Conservation (phyloP, 1,284 basidiomycete genomes). For the Leccinum solheimii region DNA sequence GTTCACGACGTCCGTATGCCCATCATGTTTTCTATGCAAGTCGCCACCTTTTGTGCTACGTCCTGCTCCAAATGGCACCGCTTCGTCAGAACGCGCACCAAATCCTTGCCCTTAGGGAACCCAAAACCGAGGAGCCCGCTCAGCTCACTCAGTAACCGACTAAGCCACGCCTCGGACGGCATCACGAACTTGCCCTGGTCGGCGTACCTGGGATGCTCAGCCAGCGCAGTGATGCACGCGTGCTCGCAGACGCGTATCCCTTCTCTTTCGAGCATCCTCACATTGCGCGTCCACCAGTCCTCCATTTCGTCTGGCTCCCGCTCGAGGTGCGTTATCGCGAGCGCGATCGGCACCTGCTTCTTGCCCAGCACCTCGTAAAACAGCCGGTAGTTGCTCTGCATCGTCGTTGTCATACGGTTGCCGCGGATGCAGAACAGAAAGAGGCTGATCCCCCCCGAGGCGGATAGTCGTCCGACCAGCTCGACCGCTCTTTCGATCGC, state of each 20-base stretch:
- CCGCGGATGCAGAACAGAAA: constrained; percentile 40
- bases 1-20: constrained; percentile 77
- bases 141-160: constrained; percentile 21
- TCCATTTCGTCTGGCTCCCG: constrained; percentile 27
- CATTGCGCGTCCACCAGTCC: constrained; percentile 26
- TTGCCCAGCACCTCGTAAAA: constrained; percentile 37
- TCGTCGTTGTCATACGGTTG: constrained; percentile 32
- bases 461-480: constrained; percentile 32
- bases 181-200: constrained; percentile 29
- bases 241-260: constrained; percentile 22
- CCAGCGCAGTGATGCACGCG: constrained; percentile 29
- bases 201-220: constrained; percentile 20
- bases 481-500: constrained; percentile 36
- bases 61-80: constrained; percentile 27
- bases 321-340: constrained; percentile 39
- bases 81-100: constrained; percentile 25
- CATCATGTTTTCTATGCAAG: constrained; percentile 19
- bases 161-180: constrained; percentile 26
- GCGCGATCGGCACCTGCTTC: constrained; percentile 35
- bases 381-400: constrained; percentile 37
- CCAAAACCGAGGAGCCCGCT: constrained; percentile 12
- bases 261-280: constrained; percentile 10
- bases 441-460: constrained; percentile 35
- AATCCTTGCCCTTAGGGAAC: constrained; percentile 19
- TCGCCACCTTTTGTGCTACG: constrained; percentile 26